A percentile compares a stretch with the other conserved stretches of the same genome.
Evolutionary conservation across 768 basidiomycete genomes (phyloP).

Genomic region (Daedaleopsis nitida): DNA sequence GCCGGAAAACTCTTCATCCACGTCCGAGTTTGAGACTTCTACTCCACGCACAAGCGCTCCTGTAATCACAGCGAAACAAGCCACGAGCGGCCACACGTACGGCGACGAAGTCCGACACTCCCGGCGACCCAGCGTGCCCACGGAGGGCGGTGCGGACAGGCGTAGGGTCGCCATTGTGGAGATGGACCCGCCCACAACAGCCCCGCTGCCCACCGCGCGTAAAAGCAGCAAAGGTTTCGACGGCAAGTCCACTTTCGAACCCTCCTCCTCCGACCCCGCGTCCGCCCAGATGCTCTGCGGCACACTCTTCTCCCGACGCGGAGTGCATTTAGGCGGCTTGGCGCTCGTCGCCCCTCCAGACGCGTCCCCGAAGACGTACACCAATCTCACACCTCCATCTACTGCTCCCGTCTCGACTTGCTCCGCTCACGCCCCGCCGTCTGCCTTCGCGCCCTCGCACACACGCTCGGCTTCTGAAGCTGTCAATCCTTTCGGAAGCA

Average conservation of each 20-base stretch:
- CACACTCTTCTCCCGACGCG: constrained; percentile 26
- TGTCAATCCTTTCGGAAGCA: constrained; percentile 22
- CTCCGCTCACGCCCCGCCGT: constrained; percentile 7
- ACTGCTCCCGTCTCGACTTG: constrained; percentile 40
- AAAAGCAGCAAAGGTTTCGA: constrained; percentile 22
- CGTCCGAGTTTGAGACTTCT: neutral
- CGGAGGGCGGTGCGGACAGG: constrained; percentile 64
- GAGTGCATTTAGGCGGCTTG: constrained; percentile 42
- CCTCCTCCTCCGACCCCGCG: constrained; percentile 4
- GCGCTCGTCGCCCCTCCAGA: constrained; percentile 77
- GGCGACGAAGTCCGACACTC: constrained; percentile 23
- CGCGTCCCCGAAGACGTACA: constrained; percentile 54
- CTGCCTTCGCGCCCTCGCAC: constrained; percentile 30
- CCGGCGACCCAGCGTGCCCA: constrained; percentile 53
- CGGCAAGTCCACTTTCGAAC: constrained; percentile 2
- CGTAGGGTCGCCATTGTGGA: constrained; percentile 69
- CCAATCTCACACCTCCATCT: constrained; percentile 54
- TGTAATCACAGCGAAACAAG: neutral
- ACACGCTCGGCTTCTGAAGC: constrained; percentile 53
- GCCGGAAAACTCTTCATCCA: neutral
- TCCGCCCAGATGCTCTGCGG: constrained; percentile 1
- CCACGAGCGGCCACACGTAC: constrained; percentile 11
- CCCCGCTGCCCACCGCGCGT: constrained; percentile 24
- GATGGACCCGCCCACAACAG: constrained; percentile 44
- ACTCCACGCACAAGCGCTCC: constrained; percentile 6